These are phyloP conservation scores for Graphilbum fragrans DNA, from an alignment of 2,329 filamentous ascomycete genomes.

Conservation along the genomic window DNA sequence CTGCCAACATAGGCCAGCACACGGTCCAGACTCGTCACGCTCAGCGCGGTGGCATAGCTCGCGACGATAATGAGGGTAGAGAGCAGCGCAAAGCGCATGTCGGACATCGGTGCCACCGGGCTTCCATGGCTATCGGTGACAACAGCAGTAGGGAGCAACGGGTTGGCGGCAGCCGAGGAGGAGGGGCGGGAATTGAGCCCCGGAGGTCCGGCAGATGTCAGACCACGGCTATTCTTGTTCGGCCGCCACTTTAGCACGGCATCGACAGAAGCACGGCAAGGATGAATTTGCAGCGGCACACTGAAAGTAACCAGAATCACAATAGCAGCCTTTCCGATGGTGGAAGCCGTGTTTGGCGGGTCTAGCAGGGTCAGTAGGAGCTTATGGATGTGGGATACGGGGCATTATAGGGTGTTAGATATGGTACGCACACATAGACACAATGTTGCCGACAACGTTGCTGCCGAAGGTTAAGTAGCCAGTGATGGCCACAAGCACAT, in stretches of 20 bases:
- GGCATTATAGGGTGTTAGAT: too few relatives aligned
- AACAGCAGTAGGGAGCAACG: conserved; percentile 26
- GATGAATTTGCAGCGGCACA: conserved; percentile 89
- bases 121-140: conserved; percentile 36
- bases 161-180: conserved; percentile 27
- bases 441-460: conserved; percentile 81
- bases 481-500: conserved; percentile 84
- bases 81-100: conserved; percentile 77
- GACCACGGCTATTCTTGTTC: conserved; percentile 25
- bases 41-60: conserved; percentile 81
- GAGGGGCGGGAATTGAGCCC: conserved; percentile 18
- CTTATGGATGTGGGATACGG: too few relatives aligned
- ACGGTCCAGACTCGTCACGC: conserved; percentile 76
- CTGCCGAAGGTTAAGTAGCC: conserved; percentile 94
- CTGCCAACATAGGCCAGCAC: conserved; percentile 92
- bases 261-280: conserved; percentile 88
- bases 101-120: conserved; percentile 57
- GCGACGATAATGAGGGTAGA: conserved; percentile 76
- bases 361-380: conserved; percentile 30
- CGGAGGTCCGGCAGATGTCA: conserved; percentile 12
- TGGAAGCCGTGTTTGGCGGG: conserved; percentile 65
- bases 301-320: conserved; percentile 94
- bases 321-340: conserved; percentile 88
- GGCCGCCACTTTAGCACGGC: conserved; percentile 91
- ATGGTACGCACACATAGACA: conserved; percentile 66